Conservation (phyloP, 169 alveolate genomes). For the Fabrea salina region DNA sequence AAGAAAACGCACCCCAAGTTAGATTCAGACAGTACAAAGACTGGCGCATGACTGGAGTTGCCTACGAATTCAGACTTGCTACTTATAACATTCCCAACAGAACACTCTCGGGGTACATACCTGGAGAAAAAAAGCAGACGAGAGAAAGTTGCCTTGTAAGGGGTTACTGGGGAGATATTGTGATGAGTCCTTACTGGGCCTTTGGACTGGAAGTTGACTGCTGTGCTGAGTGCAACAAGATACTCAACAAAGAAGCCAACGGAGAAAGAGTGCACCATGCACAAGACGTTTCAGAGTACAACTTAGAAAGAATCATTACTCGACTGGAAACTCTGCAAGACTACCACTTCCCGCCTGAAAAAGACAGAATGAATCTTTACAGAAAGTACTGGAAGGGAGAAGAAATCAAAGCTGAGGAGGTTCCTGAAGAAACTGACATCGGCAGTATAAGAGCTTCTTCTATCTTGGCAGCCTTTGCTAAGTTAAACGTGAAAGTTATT, state of each 20-base stretch:
- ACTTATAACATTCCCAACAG: slow-evolving; percentile 75
- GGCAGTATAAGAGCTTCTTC: slow-evolving; percentile 40
- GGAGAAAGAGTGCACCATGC: slow-evolving; percentile 28
- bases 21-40: slow-evolving; percentile 65
- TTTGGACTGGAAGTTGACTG: slow-evolving; percentile 68
- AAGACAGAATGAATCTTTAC: slow-evolving; percentile 37
- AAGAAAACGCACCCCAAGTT: slow-evolving; percentile 55
- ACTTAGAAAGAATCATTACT: slow-evolving; percentile 41
- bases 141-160: slow-evolving; percentile 76
- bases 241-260: slow-evolving; percentile 38
- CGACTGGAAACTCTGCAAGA: slow-evolving; percentile 62
- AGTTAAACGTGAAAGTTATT: slow-evolving; percentile 60
- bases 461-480: slow-evolving; percentile 66
- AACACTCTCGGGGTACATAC: slow-evolving; percentile 77
- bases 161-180: slow-evolving; percentile 89
- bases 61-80: slow-evolving; percentile 78
- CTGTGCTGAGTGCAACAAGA: slow-evolving; percentile 55
- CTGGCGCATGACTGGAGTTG: slow-evolving; percentile 75
- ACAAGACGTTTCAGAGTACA: slow-evolving; percentile 66
- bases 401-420: slow-evolving; percentile 46
- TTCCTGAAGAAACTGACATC: slow-evolving; percentile 15
- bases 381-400: slow-evolving; percentile 17
- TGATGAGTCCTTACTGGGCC: slow-evolving; percentile 74
- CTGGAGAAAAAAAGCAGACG: slow-evolving; percentile 57
- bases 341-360: slow-evolving; percentile 66